Evolutionary conservation across 495 filamentous ascomycete genomes (phyloP).

Genomic region (Trichoderma reesei): DNA sequence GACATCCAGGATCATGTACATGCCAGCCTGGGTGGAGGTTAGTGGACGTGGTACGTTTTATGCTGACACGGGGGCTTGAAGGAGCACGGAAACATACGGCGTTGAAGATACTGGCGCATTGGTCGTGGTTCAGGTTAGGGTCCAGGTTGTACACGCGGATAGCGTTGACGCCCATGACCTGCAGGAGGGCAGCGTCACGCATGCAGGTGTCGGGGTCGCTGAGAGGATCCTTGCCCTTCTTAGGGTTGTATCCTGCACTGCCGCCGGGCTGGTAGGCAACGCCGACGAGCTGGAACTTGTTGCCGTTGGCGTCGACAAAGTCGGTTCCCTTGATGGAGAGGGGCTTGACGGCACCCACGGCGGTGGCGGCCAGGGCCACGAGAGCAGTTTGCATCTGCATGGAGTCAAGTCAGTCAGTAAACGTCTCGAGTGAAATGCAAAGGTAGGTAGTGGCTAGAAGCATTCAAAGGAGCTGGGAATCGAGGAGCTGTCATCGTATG

Average conservation of each 20-base stretch:
- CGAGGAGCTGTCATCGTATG: too few relatives aligned
- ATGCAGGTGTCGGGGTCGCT: constrained; percentile 66
- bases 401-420: background rate
- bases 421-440: too few relatives aligned
- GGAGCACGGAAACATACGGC: constrained; percentile 45
- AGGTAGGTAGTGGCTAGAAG: too few relatives aligned
- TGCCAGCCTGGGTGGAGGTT: constrained; percentile 27
- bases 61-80: too few relatives aligned
- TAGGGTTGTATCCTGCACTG: constrained; percentile 62
- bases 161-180: constrained; percentile 72
- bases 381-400: constrained; percentile 31
- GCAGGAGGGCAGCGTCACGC: constrained; percentile 88
- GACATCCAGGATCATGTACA: constrained; percentile 68
- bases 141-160: constrained; percentile 92
- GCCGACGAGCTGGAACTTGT: constrained; percentile 82
- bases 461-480: too few relatives aligned
- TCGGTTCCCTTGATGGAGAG: constrained; percentile 66
- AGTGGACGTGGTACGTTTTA: too few relatives aligned
- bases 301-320: constrained; percentile 70
- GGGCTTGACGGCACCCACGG: constrained; percentile 57
- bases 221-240: constrained; percentile 56
- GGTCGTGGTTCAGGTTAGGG: constrained; percentile 74
- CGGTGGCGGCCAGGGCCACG: constrained; percentile 37
- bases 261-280: constrained; percentile 94
- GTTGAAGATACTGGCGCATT: constrained; percentile 89